phyloP scores from a whole-genome alignment of 2,329 filamentous ascomycete genomes.

The Diaporthe capsici region DNA sequence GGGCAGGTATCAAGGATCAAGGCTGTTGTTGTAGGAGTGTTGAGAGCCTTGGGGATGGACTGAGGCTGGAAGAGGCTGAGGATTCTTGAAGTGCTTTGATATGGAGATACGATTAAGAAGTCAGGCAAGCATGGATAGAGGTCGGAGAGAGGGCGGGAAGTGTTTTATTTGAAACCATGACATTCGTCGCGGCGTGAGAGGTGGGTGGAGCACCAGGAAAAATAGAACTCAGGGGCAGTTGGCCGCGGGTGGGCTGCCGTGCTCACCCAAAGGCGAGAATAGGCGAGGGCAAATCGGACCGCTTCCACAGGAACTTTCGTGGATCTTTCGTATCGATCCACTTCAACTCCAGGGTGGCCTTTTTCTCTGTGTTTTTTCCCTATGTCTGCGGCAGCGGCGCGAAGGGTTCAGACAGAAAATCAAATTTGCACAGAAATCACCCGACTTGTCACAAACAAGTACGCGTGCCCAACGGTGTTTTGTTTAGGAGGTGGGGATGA shows the following conservation, averaged over 20 bases:
- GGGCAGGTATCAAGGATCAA: neutral
- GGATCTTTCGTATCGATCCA: constrained; percentile 15
- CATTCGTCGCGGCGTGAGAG: constrained; percentile 13
- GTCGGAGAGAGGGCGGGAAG: constrained; percentile 18
- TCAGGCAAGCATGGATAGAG: constrained; percentile 1
- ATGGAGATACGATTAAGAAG: constrained; percentile 22
- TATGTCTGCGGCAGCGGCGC: constrained; percentile 16
- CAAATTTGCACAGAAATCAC: constrained; percentile 21
- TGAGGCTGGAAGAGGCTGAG: neutral
- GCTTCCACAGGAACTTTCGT: neutral
- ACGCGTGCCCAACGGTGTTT: constrained; percentile 24
- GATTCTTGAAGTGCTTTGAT: neutral
- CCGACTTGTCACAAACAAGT: constrained; percentile 11
- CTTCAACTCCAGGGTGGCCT: constrained; percentile 2
- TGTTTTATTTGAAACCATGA: constrained; percentile 23
- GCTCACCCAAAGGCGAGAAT: neutral
- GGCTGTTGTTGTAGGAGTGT: neutral
- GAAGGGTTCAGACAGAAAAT: neutral
- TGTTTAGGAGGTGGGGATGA: constrained; percentile 10
- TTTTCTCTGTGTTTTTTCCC: neutral
- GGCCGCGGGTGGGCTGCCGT: constrained; percentile 6
- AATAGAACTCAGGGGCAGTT: constrained; percentile 24
- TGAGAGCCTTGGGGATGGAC: neutral
- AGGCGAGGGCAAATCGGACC: constrained; percentile 25
- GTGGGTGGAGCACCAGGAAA: constrained; percentile 8